phyloP scores from a whole-genome alignment of 441 rosid genomes.

The Euphorbia corollata region DNA sequence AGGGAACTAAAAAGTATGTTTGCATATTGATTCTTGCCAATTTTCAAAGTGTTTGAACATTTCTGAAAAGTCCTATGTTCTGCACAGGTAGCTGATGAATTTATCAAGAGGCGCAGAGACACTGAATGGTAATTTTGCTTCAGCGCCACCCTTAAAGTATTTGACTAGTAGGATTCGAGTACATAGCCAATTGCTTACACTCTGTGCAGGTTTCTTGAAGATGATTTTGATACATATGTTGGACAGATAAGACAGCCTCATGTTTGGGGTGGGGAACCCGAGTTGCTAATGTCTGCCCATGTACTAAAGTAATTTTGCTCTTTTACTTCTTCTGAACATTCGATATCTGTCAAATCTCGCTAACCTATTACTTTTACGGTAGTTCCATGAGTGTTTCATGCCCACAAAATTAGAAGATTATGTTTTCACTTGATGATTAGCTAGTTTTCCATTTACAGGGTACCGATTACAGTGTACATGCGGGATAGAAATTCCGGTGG shows the following conservation, averaged over 20 bases:
- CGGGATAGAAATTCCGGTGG: constrained; percentile 29
- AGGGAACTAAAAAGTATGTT: neutral
- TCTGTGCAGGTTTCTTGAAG: constrained; percentile 52
- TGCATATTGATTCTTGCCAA: neutral
- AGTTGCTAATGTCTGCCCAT: constrained; percentile 68
- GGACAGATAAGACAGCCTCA: constrained; percentile 56
- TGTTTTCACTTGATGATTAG: too few relatives aligned
- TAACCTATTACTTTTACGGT: neutral
- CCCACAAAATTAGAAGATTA: too few relatives aligned
- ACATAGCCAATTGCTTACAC: neutral
- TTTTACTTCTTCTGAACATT: constrained; percentile 11
- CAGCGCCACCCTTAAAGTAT: neutral
- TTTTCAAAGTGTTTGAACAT: constrained; percentile 7
- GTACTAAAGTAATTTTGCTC: constrained; percentile 38
- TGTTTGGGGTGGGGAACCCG: constrained; percentile 78
- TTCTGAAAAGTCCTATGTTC: constrained; percentile 13
- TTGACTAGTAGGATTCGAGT: neutral
- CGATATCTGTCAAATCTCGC: neutral
- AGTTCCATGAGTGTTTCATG: too few relatives aligned
- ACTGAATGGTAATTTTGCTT: constrained; percentile 45
- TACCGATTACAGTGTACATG: constrained; percentile 56
- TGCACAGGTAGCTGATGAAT: constrained; percentile 64
- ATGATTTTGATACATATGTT: constrained; percentile 53
- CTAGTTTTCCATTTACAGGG: constrained; percentile 27
- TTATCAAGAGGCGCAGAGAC: constrained; percentile 53